Conservation (phyloP, 345 rosid species). For the Boechera stricta region DNA sequence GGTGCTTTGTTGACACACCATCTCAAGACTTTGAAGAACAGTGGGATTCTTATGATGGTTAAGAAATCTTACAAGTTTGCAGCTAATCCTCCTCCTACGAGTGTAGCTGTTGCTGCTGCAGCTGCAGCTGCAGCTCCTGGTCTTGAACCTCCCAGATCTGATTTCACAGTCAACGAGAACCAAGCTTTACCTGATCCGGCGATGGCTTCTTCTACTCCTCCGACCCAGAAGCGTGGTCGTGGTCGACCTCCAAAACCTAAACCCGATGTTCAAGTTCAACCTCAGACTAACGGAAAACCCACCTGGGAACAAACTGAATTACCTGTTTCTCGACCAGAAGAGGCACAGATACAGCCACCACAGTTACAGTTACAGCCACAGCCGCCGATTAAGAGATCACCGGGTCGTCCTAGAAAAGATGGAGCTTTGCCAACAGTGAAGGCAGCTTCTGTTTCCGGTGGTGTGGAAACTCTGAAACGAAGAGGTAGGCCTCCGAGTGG, state of each 20-base stretch:
- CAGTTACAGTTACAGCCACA: neutral
- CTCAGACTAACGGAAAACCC: conserved; percentile 38
- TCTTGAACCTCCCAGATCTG: conserved; percentile 50
- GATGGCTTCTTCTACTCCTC: conserved; percentile 25
- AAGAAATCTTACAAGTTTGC: conserved; percentile 80
- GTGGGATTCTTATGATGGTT: conserved; percentile 66
- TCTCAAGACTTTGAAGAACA: conserved; percentile 69
- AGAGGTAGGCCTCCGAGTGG: conserved; percentile 47
- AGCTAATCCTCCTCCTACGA: conserved; percentile 19
- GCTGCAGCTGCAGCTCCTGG: conserved; percentile 32
- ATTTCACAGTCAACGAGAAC: conserved; percentile 37
- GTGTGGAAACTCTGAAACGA: conserved; percentile 27
- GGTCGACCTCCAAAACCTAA: conserved; percentile 75
- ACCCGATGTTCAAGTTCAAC: conserved; percentile 25
- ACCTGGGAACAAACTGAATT: conserved; percentile 14
- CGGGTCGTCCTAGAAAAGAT: conserved; percentile 61
- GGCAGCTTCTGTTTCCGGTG: conserved; percentile 22
- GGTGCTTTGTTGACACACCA: conserved; percentile 63
- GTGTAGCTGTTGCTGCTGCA: conserved; percentile 34
- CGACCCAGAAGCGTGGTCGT: conserved; percentile 58
- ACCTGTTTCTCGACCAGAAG: conserved; percentile 27
- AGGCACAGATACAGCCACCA: conserved; percentile 1
- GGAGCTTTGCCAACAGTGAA: conserved; percentile 34
- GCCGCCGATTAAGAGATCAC: conserved; percentile 41
- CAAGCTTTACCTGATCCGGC: conserved; percentile 30